Evolutionary conservation across 2,329 filamentous ascomycete genomes (phyloP).

Genomic region (Colletotrichum sp.): DNA sequence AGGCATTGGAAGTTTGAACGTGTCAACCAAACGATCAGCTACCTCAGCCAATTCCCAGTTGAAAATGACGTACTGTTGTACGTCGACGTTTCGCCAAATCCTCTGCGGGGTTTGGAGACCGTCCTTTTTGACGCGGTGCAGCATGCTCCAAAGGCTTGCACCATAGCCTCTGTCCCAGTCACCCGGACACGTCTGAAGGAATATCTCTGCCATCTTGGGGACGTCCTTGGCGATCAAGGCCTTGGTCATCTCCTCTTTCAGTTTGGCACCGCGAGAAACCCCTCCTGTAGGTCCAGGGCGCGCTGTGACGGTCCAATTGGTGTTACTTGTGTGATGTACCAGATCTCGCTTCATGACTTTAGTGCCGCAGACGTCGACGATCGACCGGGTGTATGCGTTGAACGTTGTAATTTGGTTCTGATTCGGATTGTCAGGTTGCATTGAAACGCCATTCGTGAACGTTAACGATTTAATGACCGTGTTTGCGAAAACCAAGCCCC

Average conservation of each 20-base stretch:
- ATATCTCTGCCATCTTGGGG: background rate
- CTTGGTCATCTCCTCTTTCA: background rate
- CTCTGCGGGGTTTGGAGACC: background rate
- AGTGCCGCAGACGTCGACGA: background rate
- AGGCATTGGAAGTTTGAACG: background rate
- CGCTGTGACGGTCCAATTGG: background rate
- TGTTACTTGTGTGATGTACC: background rate
- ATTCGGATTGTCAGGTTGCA: background rate
- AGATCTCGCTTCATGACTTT: background rate
- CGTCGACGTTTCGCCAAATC: background rate
- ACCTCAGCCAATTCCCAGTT: background rate
- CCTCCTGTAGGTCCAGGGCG: background rate
- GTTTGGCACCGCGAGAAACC: background rate
- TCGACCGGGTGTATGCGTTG: background rate
- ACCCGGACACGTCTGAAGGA: background rate
- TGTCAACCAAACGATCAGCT: background rate
- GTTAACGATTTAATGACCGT: background rate
- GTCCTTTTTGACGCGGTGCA: accelerated
- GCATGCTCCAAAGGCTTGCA: no score
- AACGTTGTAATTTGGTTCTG: background rate
- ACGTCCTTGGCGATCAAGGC: background rate
- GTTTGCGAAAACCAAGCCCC: background rate
- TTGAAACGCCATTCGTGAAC: background rate
- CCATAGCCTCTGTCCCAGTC: background rate
- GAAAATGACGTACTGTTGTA: background rate